Conservation (phyloP, 176 grass and related monocot genomes). For the Phyllostachys edulis region DNA sequence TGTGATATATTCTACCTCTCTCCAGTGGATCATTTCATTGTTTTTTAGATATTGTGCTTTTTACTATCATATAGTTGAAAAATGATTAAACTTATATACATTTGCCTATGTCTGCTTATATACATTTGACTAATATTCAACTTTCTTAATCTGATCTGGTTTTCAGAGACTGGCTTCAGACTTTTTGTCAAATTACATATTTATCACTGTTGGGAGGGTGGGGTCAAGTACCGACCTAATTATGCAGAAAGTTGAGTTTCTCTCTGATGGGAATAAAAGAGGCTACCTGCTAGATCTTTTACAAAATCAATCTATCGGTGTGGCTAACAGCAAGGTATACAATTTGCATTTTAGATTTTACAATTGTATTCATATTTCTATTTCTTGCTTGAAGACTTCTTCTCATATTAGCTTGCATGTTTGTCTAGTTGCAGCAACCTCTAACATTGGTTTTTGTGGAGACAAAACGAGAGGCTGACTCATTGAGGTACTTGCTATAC, state of each 20-base stretch:
- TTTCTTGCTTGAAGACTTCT: neutral
- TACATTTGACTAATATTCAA: neutral
- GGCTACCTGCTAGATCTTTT: conserved; percentile 58
- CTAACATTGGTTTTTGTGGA: too few relatives aligned
- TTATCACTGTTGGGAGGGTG: conserved; percentile 72
- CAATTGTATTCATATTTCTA: neutral
- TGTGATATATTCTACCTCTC: neutral
- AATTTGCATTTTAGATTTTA: neutral
- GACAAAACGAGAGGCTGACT: too few relatives aligned
- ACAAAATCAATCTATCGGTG: conserved; percentile 31
- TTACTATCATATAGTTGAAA: neutral
- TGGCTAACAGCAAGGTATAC: conserved; percentile 65
- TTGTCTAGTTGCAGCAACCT: too few relatives aligned
- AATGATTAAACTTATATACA: neutral
- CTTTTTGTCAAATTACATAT: conserved; percentile 81
- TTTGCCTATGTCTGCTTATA: neutral
- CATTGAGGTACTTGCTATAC: too few relatives aligned
- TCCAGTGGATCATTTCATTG: neutral
- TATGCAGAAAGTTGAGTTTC: conserved; percentile 71
- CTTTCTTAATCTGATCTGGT: neutral
- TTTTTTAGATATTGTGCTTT: neutral
- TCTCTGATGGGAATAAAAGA: conserved; percentile 65
- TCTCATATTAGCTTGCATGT: too few relatives aligned
- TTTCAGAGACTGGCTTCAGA: conserved; percentile 66
- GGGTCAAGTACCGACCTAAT: conserved; percentile 85